Conservation (phyloP, 1,284 basidiomycete genomes). For the Rhizopogon parksii region DNA sequence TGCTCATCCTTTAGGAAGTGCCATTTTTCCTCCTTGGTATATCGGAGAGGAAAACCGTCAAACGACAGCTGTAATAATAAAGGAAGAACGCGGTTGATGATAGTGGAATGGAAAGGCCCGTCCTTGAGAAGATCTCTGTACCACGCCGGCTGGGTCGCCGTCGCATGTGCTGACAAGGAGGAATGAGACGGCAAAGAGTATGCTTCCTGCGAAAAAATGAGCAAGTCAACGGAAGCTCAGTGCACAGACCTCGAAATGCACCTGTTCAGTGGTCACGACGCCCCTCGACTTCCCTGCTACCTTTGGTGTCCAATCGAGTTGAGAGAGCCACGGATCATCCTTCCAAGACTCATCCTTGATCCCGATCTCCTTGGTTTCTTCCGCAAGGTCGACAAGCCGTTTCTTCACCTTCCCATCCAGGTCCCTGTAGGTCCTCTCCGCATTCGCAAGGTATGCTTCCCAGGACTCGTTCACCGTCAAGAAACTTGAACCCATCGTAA, state of each 20-base stretch:
- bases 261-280: slow-evolving; percentile 20
- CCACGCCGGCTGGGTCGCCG: slow-evolving; percentile 57
- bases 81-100: slow-evolving; percentile 66
- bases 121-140: slow-evolving; percentile 55
- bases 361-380: slow-evolving; percentile 42
- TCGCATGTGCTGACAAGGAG: neutral
- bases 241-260: slow-evolving; percentile 18
- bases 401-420: slow-evolving; percentile 71
- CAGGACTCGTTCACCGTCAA: slow-evolving; percentile 88
- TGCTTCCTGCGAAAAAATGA: neutral
- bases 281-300: slow-evolving; percentile 67
- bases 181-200: slow-evolving; percentile 8
- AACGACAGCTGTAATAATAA: slow-evolving; percentile 75
- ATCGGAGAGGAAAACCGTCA: slow-evolving; percentile 62
- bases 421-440: slow-evolving; percentile 74
- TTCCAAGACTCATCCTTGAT: slow-evolving; percentile 53
- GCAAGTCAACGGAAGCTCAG: slow-evolving; percentile 2
- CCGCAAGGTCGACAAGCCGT: slow-evolving; percentile 65
- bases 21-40: slow-evolving; percentile 63
- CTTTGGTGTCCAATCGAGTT: slow-evolving; percentile 96
- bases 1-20: slow-evolving; percentile 41
- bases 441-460: slow-evolving; percentile 74
- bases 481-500: slow-evolving; percentile 90
- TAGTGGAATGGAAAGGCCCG: slow-evolving; percentile 42
- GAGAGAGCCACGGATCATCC: slow-evolving; percentile 80